Conservation (phyloP, 371 early-diverging fungal genomes). For the Lichtheimia corymbifera region DNA sequence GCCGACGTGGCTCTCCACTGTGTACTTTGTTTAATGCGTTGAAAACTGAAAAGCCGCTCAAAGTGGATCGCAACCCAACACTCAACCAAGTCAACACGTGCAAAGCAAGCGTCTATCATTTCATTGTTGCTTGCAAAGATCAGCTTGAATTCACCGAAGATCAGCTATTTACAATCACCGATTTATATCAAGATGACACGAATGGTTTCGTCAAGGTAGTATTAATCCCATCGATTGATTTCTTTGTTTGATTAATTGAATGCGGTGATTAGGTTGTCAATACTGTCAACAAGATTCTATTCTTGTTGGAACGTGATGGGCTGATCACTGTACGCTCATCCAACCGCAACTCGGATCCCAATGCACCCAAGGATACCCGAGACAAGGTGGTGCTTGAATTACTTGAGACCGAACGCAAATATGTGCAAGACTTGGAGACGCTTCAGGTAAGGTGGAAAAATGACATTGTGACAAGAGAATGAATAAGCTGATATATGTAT, state of each 20-base stretch:
- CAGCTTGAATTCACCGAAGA: constrained; percentile 72
- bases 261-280: constrained; percentile 49
- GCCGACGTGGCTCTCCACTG: constrained; percentile 85
- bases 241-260: not conserved
- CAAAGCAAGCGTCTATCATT: constrained; percentile 83
- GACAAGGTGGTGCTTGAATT: constrained; percentile 88
- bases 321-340: constrained; percentile 53
- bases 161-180: constrained; percentile 82
- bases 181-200: constrained; percentile 92
- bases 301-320: constrained; percentile 67
- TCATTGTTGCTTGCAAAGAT: constrained; percentile 71
- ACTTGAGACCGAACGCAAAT: constrained; percentile 91
- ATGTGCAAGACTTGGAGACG: constrained; percentile 87
- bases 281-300: constrained; percentile 69
- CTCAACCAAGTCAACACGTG: constrained; percentile 69
- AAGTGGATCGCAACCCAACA: constrained; percentile 55
- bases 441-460: constrained; percentile 57
- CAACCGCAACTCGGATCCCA: constrained; percentile 52
- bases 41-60: constrained; percentile 54
- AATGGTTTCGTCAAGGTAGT: constrained; percentile 95
- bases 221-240: too few relatives aligned
- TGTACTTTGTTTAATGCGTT: constrained; percentile 82
- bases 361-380: constrained; percentile 76
- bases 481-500: too few relatives aligned
- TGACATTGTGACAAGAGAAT: not conserved